These are phyloP conservation scores for Thermochaetoides thermophila DNA, from an alignment of 495 filamentous ascomycete genomes.

Conservation along the genomic window DNA sequence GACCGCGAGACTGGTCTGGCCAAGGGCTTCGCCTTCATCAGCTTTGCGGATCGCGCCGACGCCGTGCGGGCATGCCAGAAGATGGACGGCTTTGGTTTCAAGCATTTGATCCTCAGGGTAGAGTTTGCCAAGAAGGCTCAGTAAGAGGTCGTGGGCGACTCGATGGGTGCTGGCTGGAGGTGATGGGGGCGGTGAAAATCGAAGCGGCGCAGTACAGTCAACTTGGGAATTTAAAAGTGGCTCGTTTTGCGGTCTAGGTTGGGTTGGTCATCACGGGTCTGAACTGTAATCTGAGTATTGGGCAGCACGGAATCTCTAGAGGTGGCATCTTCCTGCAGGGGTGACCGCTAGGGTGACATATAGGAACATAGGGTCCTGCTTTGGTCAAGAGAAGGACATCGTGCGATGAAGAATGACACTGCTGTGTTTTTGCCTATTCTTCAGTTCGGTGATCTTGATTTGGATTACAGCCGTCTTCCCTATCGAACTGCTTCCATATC, in stretches of 20 bases:
- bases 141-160: constrained; percentile 13
- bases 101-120: constrained; percentile 77
- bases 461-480: no score
- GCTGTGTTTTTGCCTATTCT: no score
- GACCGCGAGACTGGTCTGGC: constrained; percentile 87
- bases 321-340: neutral
- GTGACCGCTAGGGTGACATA: no score
- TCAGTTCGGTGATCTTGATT: no score
- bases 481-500: no score
- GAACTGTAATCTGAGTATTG: neutral
- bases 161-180: neutral
- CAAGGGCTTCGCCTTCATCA: constrained; percentile 98
- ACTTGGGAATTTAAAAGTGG: constrained; percentile 4
- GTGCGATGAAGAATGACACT: no score
- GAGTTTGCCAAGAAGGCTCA: constrained; percentile 77
- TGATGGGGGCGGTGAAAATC: neutral
- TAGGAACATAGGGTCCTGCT: no score
- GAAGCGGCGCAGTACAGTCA: neutral
- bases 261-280: neutral
- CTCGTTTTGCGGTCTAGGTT: neutral
- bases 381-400: no score
- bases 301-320: neutral
- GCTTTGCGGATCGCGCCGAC: constrained; percentile 76
- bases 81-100: constrained; percentile 94
- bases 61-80: constrained; percentile 87